phyloP scores from a whole-genome alignment of 768 basidiomycete species.

The Termitomyces sp. region DNA sequence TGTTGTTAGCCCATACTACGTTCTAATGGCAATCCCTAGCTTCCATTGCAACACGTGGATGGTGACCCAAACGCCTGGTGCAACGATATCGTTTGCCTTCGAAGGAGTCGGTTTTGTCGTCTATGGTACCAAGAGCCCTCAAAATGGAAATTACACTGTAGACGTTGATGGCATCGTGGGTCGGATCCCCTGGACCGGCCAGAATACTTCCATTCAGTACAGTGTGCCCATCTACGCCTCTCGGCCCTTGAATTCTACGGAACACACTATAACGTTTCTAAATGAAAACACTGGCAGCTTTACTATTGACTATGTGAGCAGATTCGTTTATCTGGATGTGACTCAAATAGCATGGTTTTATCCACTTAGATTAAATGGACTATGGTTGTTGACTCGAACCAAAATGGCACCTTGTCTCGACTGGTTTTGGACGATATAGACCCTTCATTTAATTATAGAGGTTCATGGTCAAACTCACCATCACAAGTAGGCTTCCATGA shows the following conservation, averaged over 20 bases:
- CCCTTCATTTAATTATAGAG: neutral
- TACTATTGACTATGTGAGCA: conserved; percentile 4
- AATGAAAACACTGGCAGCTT: neutral
- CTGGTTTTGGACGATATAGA: neutral
- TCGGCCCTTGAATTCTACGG: neutral
- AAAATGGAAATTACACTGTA: conserved; percentile 1
- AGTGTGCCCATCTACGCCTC: neutral
- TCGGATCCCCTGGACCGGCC: neutral
- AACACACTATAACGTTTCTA: neutral
- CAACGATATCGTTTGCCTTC: conserved; percentile 6
- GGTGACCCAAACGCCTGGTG: neutral
- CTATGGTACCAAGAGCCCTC: conserved; percentile 1
- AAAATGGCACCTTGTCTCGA: neutral
- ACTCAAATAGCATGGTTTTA: neutral
- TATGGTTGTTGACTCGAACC: neutral
- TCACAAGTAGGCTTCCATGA: neutral
- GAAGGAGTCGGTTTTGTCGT: conserved; percentile 1
- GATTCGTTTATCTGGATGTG: neutral
- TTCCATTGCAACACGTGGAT: neutral
- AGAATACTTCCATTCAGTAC: neutral
- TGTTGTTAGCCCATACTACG: neutral
- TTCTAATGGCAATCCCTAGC: neutral
- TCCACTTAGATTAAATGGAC: conserved; percentile 3
- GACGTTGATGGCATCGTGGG: neutral
- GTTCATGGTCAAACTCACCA: neutral